Base-by-base conservation (phyloP, 1,284 basidiomycete genomes). In the Wallemia hederae region DNA sequence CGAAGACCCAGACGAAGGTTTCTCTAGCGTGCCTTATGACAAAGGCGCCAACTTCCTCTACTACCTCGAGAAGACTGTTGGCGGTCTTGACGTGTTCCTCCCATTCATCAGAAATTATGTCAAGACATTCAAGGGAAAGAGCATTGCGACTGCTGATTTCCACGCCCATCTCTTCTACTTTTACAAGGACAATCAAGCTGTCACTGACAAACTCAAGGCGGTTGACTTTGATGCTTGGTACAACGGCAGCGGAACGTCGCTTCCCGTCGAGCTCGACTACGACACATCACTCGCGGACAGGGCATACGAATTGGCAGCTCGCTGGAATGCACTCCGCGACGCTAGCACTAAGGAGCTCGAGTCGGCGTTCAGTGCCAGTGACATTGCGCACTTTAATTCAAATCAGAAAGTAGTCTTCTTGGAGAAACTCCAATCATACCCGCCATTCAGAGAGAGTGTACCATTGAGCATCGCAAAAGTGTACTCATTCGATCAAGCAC, bases 181-280 rank as follows among this genome's bases (percentile, higher is more conserved):
- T 70, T 97, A 80, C 71, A 72, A 66, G 56, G 67, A 63, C 34
- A 65, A 73, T 64, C 73, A 75, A 64, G n/a, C 11, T 3, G 39
- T n/a, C 72, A 83, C 66, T 61, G 77, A 80, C 63, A 76, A 77
- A 28, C 76, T 97, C 33, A 76, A 83, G 64, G 75, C 72, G 59
- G 76, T 94, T 49, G 80, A 90, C 67, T 91, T 83, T 80, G 72
- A 87, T 78, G 81, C 77, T 55, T 96, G 90, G 90, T 73, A 94
- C 56, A 78, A 84, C 66, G 90, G 90, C 49, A 81, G 84, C 68
- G 88, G 89, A 0, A 39, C 58, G 7, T 74, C 80, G 63, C 77
- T 94, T 19, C 88, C 87, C 0, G 85, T 82, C 0, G 73, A 83
- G 67, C 77, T 89, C 72, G 75, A 82, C 65, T 96, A 92, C 66